phyloP scores from a whole-genome alignment of 2,329 filamentous ascomycete genomes.

The Paecilomyces niveus region DNA sequence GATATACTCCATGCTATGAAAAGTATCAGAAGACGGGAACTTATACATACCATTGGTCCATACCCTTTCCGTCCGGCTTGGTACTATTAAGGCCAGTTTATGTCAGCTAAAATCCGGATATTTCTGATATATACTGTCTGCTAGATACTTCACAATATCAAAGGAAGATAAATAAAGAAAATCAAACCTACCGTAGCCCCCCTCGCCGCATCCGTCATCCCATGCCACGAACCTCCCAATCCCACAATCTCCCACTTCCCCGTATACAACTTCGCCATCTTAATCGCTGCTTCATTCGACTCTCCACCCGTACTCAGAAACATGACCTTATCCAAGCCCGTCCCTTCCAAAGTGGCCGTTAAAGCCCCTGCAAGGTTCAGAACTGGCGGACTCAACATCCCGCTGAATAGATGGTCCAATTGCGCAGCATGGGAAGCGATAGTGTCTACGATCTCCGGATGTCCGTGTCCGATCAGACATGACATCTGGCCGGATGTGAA shows the following conservation, averaged over 20 bases:
- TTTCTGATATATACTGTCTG: not conserved
- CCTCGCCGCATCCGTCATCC: conserved; percentile 49
- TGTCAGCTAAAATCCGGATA: not conserved
- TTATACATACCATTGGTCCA: conserved; percentile 25
- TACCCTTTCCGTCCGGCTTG: conserved; percentile 7
- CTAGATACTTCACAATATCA: not conserved
- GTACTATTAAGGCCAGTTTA: not conserved
- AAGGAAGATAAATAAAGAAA: not conserved
- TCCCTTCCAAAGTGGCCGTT: conserved; percentile 39
- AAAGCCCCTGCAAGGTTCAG: conserved; percentile 48
- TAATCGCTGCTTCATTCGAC: conserved; percentile 56
- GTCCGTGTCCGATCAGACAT: conserved; percentile 51
- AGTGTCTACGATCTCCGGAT: conserved; percentile 51
- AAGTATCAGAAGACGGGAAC: too few relatives aligned
- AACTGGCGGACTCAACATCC: conserved; percentile 54
- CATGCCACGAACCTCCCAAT: conserved; percentile 54
- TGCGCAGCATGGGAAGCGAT: conserved; percentile 43
- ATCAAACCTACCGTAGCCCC: conserved; percentile 33
- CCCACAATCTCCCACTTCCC: conserved; percentile 60
- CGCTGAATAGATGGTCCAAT: conserved; percentile 54
- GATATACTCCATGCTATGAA: too few relatives aligned
- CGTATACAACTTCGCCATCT: conserved; percentile 57
- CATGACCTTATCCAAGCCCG: conserved; percentile 47
- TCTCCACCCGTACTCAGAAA: conserved; percentile 54
- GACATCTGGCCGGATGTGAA: conserved; percentile 58